Evolutionary conservation across 257 asterid species (phyloP).

Genomic region (Penstemon barbatus): DNA sequence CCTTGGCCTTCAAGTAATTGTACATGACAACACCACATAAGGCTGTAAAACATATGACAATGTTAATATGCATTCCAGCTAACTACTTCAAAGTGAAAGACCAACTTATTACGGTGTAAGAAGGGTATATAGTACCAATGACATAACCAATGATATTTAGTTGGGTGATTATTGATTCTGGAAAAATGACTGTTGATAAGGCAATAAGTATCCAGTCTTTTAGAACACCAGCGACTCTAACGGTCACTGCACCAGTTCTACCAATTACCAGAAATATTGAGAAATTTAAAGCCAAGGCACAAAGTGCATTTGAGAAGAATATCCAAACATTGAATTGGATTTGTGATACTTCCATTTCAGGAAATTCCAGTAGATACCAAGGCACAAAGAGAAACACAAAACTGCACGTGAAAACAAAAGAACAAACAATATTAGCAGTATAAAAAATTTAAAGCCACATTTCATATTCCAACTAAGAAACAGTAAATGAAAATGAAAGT

Average conservation of each 20-base stretch:
- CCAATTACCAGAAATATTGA: constrained; percentile 93
- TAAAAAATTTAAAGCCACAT: constrained; percentile 11
- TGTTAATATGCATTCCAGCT: constrained; percentile 16
- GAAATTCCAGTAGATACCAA: constrained; percentile 96
- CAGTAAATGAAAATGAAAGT: neutral
- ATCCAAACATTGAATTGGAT: constrained; percentile 87
- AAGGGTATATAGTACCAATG: constrained; percentile 52
- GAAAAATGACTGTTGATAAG: constrained; percentile 86
- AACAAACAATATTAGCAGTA: constrained; percentile 8
- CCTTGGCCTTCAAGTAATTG: constrained; percentile 61
- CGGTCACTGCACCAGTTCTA: constrained; percentile 98
- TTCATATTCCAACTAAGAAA: constrained; percentile 17
- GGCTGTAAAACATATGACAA: constrained; percentile 49
- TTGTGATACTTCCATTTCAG: constrained; percentile 88
- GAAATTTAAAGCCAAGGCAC: constrained; percentile 94
- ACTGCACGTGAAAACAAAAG: constrained; percentile 50
- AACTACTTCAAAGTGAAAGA: constrained; percentile 12
- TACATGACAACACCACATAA: constrained; percentile 80
- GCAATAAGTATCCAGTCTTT: constrained; percentile 99
- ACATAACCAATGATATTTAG: constrained; percentile 93
- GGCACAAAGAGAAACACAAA: constrained; percentile 90
- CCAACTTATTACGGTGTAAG: constrained; percentile 15
- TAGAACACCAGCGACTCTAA: constrained; percentile 94
- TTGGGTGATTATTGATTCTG: constrained; percentile 83
- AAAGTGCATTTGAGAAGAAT: constrained; percentile 95